Conservation (phyloP, 1,139 yeast genomes). For the Zygoascus hellenicus region DNA sequence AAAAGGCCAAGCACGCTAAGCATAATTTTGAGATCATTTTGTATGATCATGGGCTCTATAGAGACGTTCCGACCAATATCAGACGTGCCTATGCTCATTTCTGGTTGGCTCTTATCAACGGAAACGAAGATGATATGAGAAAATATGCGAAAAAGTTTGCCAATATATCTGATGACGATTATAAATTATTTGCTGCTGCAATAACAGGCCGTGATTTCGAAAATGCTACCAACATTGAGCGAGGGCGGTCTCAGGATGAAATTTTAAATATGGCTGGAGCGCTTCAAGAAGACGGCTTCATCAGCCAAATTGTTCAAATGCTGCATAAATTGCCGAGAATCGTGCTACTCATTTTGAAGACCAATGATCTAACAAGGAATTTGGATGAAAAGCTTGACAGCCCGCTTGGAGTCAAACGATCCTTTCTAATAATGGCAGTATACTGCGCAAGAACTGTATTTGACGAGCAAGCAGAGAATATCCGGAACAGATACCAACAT, state of each 20-base stretch:
- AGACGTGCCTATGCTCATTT: conserved; percentile 82
- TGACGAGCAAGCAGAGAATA: conserved; percentile 51
- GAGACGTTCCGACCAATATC: conserved; percentile 73
- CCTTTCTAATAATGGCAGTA: conserved; percentile 81
- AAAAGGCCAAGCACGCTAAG: conserved; percentile 33
- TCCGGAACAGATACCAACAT: conserved; percentile 29
- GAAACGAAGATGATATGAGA: conserved; percentile 59
- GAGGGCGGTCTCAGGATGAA: conserved; percentile 51
- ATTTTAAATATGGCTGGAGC: conserved; percentile 60
- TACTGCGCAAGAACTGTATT: conserved; percentile 83
- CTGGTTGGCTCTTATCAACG: conserved; percentile 84
- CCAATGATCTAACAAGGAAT: conserved; percentile 87
- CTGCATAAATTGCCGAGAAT: conserved; percentile 78
- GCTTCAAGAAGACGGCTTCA: conserved; percentile 49
- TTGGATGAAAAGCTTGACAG: conserved; percentile 77
- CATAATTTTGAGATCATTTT: conserved; percentile 87
- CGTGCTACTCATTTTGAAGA: conserved; percentile 78
- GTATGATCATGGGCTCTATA: conserved; percentile 91
- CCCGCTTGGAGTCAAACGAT: conserved; percentile 83
- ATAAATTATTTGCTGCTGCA: conserved; percentile 84
- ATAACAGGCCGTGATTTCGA: conserved; percentile 82
- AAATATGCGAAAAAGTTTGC: conserved; percentile 74
- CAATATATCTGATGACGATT: conserved; percentile 71
- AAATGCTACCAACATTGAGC: conserved; percentile 59
- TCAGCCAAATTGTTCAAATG: conserved; percentile 74